Evolutionary conservation across 108 stramenopile genomes (phyloP).

Genomic region (Cyclostephanos invisitatus): DNA sequence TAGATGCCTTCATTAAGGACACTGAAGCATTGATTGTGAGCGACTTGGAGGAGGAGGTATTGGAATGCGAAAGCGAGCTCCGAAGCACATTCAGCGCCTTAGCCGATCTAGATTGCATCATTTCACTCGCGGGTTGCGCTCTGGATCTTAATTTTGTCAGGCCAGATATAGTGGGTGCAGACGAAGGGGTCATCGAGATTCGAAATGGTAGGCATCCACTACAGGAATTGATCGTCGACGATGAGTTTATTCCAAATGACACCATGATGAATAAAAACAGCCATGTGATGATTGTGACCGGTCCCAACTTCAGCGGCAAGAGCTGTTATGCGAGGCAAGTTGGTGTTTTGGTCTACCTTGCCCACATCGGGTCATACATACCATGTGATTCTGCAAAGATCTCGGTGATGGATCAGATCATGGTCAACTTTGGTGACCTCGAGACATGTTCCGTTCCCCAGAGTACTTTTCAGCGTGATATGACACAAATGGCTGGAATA

Average conservation of each 20-base stretch:
- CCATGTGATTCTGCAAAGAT: slow-evolving; percentile 87
- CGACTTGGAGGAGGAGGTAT: slow-evolving; percentile 90
- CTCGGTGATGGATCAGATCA: slow-evolving; percentile 86
- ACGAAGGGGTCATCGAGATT: slow-evolving; percentile 74
- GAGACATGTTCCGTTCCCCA: slow-evolving; percentile 94
- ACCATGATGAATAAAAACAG: slow-evolving; percentile 61
- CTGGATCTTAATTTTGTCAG: slow-evolving; percentile 80
- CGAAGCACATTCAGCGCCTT: slow-evolving; percentile 77
- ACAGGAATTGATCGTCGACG: slow-evolving; percentile 91
- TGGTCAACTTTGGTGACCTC: slow-evolving; percentile 83
- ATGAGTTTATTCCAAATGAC: slow-evolving; percentile 91
- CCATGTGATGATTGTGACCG: slow-evolving; percentile 85
- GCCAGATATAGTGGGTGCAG: slow-evolving; percentile 65
- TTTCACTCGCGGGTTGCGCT: slow-evolving; percentile 86
- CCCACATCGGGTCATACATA: slow-evolving; percentile 91
- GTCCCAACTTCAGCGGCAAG: slow-evolving; percentile 95
- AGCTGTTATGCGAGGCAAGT: slow-evolving; percentile 91
- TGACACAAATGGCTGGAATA: slow-evolving; percentile 87
- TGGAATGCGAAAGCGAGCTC: slow-evolving; percentile 84
- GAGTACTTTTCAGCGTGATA: slow-evolving; percentile 92
- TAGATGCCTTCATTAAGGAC: slow-evolving; percentile 91
- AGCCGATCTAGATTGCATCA: slow-evolving; percentile 87
- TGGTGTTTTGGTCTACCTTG: slow-evolving; percentile 89
- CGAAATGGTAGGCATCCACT: slow-evolving; percentile 92
- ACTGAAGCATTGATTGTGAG: slow-evolving; percentile 81